Evolutionary conservation across 108 stramenopile genomes (phyloP), one percentile per base, ranked within the genome.

Genomic region (Nannochloropsis granulata): DNA sequence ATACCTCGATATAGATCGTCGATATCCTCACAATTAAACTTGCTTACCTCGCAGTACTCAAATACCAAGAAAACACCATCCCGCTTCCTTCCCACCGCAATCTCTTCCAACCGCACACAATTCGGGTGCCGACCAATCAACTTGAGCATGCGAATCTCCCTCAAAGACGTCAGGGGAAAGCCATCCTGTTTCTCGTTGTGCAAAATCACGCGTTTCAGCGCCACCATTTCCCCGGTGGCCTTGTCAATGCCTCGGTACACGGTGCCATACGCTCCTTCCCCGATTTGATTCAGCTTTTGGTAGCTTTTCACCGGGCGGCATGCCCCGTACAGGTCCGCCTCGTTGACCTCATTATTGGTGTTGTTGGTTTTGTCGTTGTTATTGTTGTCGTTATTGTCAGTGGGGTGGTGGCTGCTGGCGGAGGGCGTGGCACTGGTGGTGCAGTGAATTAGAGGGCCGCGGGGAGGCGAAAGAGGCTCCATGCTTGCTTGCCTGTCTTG

Each of bases 111-210:
- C 8, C 78, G 71, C 12, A 91, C 90, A 23, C 89, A 88, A 86
- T 89, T 90, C 5, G 82, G 44, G 88, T 90, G 90, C 5, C 83
- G 80, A 71, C 56, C 56, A 12, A 89, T 45, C 21, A 87, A 24
- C 56, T 83, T 87, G 23, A 91, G 88, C 44, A 85, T 84, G 25
- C 82, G 82, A 14, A 91, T 83, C 80, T 91, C 90, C 12, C 90
- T 44, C 78, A 91, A 79, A 0, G 90, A 91, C n/a, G 90, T 91
- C 13, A 89, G 78, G 2, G 90, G 90, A 43, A 91, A 91, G 43
- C 90, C 90, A 85, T 91, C 90, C 43, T 82, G 71, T 24, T 91
- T 85, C 86, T 90, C 90, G 80, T 90, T 89, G 84, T 90, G 90
- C 45, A 90, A 78, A 23, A 90, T 90, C 16, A 90, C 86, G 23